Conservation (phyloP, 352 stramenopile species). For the Halophytophthora batemanensis region DNA sequence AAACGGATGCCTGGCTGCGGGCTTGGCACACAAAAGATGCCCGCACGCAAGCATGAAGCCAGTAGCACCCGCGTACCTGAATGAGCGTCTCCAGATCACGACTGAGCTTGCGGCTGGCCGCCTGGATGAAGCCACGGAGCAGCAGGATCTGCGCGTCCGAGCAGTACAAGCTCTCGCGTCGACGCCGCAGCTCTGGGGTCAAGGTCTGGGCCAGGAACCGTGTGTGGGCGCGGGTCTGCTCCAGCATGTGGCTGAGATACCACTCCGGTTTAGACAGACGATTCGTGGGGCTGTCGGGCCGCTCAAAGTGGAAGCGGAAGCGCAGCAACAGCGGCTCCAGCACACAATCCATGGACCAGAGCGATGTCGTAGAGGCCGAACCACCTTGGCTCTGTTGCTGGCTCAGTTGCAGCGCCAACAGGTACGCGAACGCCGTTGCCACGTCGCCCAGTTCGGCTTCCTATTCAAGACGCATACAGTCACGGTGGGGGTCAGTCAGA, state of each 20-base stretch:
- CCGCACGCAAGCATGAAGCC: too few species aligned
- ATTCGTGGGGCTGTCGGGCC: constrained; percentile 63
- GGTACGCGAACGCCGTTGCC: constrained; percentile 42
- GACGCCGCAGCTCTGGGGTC: constrained; percentile 44
- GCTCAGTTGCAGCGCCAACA: constrained; percentile 57
- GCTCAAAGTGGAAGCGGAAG: constrained; percentile 77
- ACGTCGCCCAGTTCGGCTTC: constrained; percentile 28
- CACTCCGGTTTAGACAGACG: constrained; percentile 74
- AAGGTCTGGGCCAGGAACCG: constrained; percentile 41
- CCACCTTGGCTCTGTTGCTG: constrained; percentile 22
- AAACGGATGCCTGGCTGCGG: too few species aligned
- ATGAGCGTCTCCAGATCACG: constrained; percentile 45
- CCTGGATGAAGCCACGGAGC: constrained; percentile 41
- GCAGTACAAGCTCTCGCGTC: constrained; percentile 42
- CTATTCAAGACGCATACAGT: constrained; percentile 13
- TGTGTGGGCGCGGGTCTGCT: constrained; percentile 49
- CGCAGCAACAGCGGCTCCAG: constrained; percentile 52
- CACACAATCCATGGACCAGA: constrained; percentile 70
- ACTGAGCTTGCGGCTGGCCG: constrained; percentile 44
- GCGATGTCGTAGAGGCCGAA: constrained; percentile 18
- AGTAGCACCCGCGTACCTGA: constrained; percentile 21
- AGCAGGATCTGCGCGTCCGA: constrained; percentile 63
- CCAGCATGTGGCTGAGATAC: constrained; percentile 57
- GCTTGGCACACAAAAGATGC: too few species aligned
- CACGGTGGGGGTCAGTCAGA: background rate